Evolutionary conservation across 1,284 basidiomycete genomes (phyloP), one percentile per base, ranked within the genome.

Genomic region (Xerocomus minutiporus): DNA sequence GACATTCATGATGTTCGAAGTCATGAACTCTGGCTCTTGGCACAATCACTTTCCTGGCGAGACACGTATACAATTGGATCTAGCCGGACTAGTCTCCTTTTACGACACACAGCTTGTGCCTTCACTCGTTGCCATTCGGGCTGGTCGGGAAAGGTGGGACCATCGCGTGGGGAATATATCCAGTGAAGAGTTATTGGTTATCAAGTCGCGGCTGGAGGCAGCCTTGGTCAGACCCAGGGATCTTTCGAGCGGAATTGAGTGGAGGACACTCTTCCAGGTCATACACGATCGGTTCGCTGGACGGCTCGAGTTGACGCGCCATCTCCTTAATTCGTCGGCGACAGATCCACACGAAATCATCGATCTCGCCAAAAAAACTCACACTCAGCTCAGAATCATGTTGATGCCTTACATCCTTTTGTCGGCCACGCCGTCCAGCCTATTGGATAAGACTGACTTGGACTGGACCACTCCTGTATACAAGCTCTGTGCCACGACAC

Each of bases 251-350:
- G 72, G 71, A 0, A 59, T 77, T 5, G 73, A 79, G 55, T 80
- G 78, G 78, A 58, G 57, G 32, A 67, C 68, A 4, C 58, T 79
- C 31, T 56, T 70, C 9, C 68, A 68, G 12, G 66, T 72, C 13
- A 60, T 79, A 2, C 64, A 70, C 9, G 72, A 78, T 41, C 72
- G 78, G 4, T 76, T 74, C 47, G 71, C 63, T 1, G 64, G 69
- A 32, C 66, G 77, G 6, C 60, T 80, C 28, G 74, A 79, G 52
- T 52, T 71, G 4, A 53, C 73, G 6, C 68, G 61, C 8, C 65
- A 73, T 53, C 59, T 74, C n/a, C 62, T 80, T 20, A 67, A 66
- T 55, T 44, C 58, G 20, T 47, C 55, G n/a, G 31, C 15, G 17
- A 45, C 44, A 4, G 40, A 50, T 8, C 5, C 38, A 0, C 25